Base-by-base conservation (phyloP, 768 basidiomycete species). In the Tephrocybe sp. region DNA sequence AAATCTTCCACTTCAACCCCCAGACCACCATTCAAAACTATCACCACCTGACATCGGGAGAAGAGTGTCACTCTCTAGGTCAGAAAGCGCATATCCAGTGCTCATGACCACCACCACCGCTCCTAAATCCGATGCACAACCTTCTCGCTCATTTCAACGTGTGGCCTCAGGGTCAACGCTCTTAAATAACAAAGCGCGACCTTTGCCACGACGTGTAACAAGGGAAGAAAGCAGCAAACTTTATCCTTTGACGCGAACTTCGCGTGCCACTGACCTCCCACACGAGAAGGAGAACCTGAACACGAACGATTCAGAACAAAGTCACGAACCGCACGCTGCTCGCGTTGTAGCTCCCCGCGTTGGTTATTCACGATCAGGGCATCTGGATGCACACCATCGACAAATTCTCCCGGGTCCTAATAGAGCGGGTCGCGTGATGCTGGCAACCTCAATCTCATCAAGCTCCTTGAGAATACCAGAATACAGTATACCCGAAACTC, bases 151-250 rank as follows among this genome's bases (percentile, higher is more conserved):
- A 5, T 84, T 90, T 60, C 78, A 82, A 54, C 85, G 89, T 54
- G 77, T 82, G 34, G 74, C 78, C 2, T 91, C 88, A 9, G 83
- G 80, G 23, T 81, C 87, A 9, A 69, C 75, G n/a, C 60, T 68
- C 31, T 43, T 70, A 23, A 62, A 61, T 44, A 59, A 68, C 46
- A 72, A 71, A 61, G 62, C 67, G 38, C 68, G 72, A 30, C 56
- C 63, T 5, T 55, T 63, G 23, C 67, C 72, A 10, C 72, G 76
- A 39, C 71, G 79, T 31, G 65, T 76, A 13, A 68, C 74, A 4
- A 59, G 66, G 48, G 78, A 80, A 42, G 77, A 78, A 20, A 52
- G 35, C 22, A 51, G 50, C 44, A 56, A 58, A 40, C 58, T 58
- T 41, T 51, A 59, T 47, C 36, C 48, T 48, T 20, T 55, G 10